phyloP scores from a whole-genome alignment of 768 basidiomycete species.

The Pholiota molesta region DNA sequence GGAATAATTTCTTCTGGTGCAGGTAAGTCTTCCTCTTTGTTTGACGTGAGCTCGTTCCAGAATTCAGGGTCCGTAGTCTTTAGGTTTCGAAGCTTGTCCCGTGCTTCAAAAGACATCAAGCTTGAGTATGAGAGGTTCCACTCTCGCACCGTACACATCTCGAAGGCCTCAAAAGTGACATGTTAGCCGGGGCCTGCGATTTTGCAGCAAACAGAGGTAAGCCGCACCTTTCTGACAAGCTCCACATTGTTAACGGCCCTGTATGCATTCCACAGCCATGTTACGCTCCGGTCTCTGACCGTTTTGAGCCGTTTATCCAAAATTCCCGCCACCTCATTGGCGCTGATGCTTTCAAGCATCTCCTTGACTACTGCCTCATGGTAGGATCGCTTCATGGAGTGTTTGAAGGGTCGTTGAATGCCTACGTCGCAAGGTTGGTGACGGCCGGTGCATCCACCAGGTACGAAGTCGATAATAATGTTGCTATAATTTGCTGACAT shows the following conservation, averaged over 20 bases:
- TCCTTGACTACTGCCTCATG: conserved; percentile 23
- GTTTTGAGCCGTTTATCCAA: conserved; percentile 22
- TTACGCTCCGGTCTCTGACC: conserved; percentile 25
- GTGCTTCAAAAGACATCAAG: conserved; percentile 22
- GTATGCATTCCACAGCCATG: conserved; percentile 38
- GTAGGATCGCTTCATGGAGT: conserved; percentile 28
- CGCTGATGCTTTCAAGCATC: conserved; percentile 18
- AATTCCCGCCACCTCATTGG: conserved; percentile 28
- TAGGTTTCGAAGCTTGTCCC: conserved; percentile 17
- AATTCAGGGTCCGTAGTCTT: too few species aligned
- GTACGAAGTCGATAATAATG: conserved; percentile 34
- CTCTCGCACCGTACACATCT: conserved; percentile 21
- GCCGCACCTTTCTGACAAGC: conserved; percentile 32
- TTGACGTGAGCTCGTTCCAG: too few species aligned
- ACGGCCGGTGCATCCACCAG: conserved; percentile 35
- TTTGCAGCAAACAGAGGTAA: background rate
- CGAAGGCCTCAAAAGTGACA: conserved; percentile 26
- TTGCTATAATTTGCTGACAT: conserved; percentile 27
- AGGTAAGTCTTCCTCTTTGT: too few species aligned
- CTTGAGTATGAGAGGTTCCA: conserved; percentile 31
- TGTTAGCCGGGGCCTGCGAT: background rate
- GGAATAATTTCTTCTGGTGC: too few species aligned
- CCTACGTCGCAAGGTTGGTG: conserved; percentile 37
- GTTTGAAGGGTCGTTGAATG: conserved; percentile 40
- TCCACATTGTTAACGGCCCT: conserved; percentile 27